Evolutionary conservation across 805 yeast species (phyloP).

Genomic region (Debaryomyces tyrocola): DNA sequence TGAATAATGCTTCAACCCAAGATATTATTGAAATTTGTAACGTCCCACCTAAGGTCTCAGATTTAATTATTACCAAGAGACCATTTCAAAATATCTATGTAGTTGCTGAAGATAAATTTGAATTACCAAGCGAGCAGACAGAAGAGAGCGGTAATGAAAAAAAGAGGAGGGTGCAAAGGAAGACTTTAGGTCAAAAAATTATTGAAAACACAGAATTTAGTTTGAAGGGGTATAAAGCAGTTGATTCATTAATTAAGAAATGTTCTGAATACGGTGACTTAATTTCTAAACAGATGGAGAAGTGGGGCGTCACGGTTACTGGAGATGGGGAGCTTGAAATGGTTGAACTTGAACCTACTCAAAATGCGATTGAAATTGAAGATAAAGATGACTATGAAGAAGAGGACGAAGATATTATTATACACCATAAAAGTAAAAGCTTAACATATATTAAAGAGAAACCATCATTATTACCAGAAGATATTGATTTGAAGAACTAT

Average conservation of each 20-base stretch:
- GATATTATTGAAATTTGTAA: slow-evolving; percentile 82
- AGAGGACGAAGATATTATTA: slow-evolving; percentile 32
- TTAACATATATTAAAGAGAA: slow-evolving; percentile 59
- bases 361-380: slow-evolving; percentile 19
- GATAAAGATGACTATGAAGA: slow-evolving; percentile 28
- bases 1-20: slow-evolving; percentile 72
- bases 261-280: slow-evolving; percentile 76
- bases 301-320: slow-evolving; percentile 85
- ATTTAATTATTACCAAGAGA: slow-evolving; percentile 59
- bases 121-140: slow-evolving; percentile 20
- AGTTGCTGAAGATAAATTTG: slow-evolving; percentile 59
- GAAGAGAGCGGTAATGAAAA: slow-evolving; percentile 25
- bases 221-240: slow-evolving; percentile 88
- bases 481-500: slow-evolving; percentile 74
- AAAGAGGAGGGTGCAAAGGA: slow-evolving; percentile 45
- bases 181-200: slow-evolving; percentile 68
- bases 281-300: slow-evolving; percentile 68
- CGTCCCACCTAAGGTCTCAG: slow-evolving; percentile 66
- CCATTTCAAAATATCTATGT: slow-evolving; percentile 65
- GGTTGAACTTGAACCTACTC: slow-evolving; percentile 47
- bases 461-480: slow-evolving; percentile 66
- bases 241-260: slow-evolving; percentile 82
- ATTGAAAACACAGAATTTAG: slow-evolving; percentile 69
- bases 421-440: slow-evolving; percentile 19
- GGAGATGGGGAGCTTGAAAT: slow-evolving; percentile 70